A percentile compares a stretch with the other conserved stretches of the same genome.
Evolutionary conservation across 352 stramenopile genomes (phyloP).

Genomic region (Phytophthora podocarpi): DNA sequence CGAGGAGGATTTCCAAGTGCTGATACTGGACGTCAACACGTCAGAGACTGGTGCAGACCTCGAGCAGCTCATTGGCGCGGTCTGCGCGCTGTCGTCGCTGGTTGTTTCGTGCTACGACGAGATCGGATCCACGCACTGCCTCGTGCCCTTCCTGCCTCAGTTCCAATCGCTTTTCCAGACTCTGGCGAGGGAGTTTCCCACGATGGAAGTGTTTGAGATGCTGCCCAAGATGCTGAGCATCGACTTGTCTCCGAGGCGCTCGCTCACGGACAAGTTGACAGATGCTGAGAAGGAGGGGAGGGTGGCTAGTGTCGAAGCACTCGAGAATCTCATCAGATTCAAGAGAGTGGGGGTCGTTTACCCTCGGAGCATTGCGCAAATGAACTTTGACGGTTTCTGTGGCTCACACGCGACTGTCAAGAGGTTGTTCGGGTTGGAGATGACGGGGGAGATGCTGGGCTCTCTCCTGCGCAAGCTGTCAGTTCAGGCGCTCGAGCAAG

Average conservation of each 20-base stretch:
- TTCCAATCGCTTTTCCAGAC: slow-evolving; percentile 56
- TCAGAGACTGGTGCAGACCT: not conserved
- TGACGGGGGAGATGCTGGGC: slow-evolving; percentile 63
- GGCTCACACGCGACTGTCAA: slow-evolving; percentile 47
- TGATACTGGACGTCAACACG: slow-evolving; percentile 51
- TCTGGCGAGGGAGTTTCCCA: slow-evolving; percentile 47
- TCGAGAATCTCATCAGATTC: slow-evolving; percentile 44
- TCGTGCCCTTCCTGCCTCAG: slow-evolving; percentile 31
- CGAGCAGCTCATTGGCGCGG: slow-evolving; percentile 39
- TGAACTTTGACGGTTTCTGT: slow-evolving; percentile 43
- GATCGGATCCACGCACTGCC: slow-evolving; percentile 21
- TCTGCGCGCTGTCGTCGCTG: slow-evolving; percentile 71
- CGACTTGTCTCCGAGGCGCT: slow-evolving; percentile 46
- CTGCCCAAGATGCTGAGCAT: slow-evolving; percentile 59
- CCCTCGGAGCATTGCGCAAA: slow-evolving; percentile 15
- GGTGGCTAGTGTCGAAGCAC: slow-evolving; percentile 6
- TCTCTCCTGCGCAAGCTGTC: slow-evolving; percentile 43
- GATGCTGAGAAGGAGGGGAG: slow-evolving; percentile 11
- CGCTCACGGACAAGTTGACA: slow-evolving; percentile 25
- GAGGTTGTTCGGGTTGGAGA: slow-evolving; percentile 64
- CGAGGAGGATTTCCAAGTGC: slow-evolving; percentile 58
- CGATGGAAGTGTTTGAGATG: slow-evolving; percentile 65
- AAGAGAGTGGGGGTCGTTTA: slow-evolving; percentile 39
- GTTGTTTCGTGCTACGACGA: slow-evolving; percentile 54
- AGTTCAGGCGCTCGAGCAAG: slow-evolving; percentile 29